Evolutionary conservation across 345 rosid species (phyloP).

Genomic region (Anacardium occidentale): DNA sequence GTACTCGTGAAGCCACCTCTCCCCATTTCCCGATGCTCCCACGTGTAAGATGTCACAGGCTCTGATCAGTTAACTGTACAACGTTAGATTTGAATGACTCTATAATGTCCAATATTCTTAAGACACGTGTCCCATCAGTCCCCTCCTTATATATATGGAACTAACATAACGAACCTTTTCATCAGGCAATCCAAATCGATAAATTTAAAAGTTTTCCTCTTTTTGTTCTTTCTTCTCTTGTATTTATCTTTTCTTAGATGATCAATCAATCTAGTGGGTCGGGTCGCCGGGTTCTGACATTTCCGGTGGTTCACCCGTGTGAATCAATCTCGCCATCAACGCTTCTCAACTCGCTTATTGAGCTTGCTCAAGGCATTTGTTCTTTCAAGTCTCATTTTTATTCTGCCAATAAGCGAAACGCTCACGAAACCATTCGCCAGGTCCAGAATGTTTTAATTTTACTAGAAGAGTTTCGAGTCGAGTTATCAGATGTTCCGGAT

Average conservation of each 20-base stretch:
- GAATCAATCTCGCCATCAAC: constrained; percentile 41
- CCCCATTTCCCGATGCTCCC: neutral
- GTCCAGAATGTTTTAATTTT: constrained; percentile 43
- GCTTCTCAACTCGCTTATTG: constrained; percentile 51
- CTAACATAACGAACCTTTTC: neutral
- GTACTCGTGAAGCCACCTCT: constrained; percentile 28
- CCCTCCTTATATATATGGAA: neutral
- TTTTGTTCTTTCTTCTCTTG: neutral
- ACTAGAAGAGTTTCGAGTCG: constrained; percentile 48
- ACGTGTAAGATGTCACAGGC: neutral
- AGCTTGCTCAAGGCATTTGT: constrained; percentile 41
- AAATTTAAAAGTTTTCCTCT: constrained; percentile 7
- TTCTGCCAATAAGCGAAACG: constrained; percentile 47
- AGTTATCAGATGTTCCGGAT: constrained; percentile 26
- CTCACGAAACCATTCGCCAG: constrained; percentile 47
- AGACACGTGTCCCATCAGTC: constrained; percentile 19
- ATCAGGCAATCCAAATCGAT: constrained; percentile 11
- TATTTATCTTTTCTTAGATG: constrained; percentile 32
- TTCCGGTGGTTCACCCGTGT: constrained; percentile 64
- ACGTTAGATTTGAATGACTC: neutral
- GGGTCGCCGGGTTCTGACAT: constrained; percentile 60
- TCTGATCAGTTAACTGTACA: neutral
- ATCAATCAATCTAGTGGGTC: constrained; percentile 32
- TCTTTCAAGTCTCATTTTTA: constrained; percentile 40
- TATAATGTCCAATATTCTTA: neutral